phyloP scores from a whole-genome alignment of 345 rosid genomes.

The Mangifera indica region DNA sequence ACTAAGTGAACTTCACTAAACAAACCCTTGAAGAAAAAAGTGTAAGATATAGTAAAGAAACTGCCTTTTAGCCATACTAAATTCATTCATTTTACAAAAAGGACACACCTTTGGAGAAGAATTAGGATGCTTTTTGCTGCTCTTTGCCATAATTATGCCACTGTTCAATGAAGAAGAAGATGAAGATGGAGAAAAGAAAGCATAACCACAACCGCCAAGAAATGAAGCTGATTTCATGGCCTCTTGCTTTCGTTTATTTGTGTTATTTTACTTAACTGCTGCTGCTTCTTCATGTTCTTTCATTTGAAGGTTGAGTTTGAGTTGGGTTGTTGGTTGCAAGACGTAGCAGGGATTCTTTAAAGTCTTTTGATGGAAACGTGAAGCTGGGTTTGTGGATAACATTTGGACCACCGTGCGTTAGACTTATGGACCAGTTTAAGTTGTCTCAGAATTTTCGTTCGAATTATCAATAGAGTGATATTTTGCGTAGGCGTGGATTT shows the following conservation, averaged over 20 bases:
- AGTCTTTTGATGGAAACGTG: neutral
- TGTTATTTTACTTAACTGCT: neutral
- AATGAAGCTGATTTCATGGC: slow-evolving; percentile 14
- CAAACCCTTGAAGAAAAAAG: neutral
- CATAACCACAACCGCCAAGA: neutral
- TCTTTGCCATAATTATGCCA: slow-evolving; percentile 44
- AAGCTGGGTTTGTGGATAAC: neutral
- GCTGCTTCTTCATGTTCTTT: neutral
- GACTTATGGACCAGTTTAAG: neutral
- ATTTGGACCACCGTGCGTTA: neutral
- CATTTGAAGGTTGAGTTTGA: neutral
- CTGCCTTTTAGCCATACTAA: neutral
- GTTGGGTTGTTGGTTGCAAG: neutral
- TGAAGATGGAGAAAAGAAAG: neutral
- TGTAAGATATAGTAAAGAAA: neutral
- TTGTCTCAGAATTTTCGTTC: neutral
- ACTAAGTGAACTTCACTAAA: neutral
- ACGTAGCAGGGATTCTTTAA: neutral
- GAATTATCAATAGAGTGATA: no score
- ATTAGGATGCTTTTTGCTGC: slow-evolving; percentile 43
- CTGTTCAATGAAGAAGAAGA: slow-evolving; percentile 32
- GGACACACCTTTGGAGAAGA: slow-evolving; percentile 39
- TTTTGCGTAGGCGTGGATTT: no score
- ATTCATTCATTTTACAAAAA: neutral
- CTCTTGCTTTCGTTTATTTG: neutral